A percentile compares a stretch with the other conserved stretches of the same genome.
Conservation (phyloP, 352 stramenopile species). For the Phytopythium sindhum region DNA sequence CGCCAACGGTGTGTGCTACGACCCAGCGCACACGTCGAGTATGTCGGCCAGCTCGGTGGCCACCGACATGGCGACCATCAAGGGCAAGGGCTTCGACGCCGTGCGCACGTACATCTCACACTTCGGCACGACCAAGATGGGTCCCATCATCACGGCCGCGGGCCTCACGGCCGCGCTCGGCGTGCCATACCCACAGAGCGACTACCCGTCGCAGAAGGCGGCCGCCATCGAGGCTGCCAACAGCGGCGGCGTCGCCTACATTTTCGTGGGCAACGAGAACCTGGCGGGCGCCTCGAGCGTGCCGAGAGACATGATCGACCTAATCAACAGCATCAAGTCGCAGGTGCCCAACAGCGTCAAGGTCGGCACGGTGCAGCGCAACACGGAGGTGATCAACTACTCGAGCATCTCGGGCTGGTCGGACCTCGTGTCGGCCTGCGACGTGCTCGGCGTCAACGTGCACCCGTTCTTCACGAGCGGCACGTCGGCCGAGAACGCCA, state of each 20-base stretch:
- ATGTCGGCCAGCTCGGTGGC: slow-evolving; percentile 33
- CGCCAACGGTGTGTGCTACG: slow-evolving; percentile 68
- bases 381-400: slow-evolving; percentile 49
- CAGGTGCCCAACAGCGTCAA: slow-evolving; percentile 36
- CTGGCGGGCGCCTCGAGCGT: slow-evolving; percentile 25
- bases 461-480: slow-evolving; percentile 57
- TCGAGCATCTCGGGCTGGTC: slow-evolving; percentile 27
- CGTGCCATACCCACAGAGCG: slow-evolving; percentile 43
- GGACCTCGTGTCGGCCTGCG: slow-evolving; percentile 34
- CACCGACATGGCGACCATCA: slow-evolving; percentile 48
- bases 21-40: slow-evolving; percentile 46
- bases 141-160: slow-evolving; percentile 38
- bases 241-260: slow-evolving; percentile 39
- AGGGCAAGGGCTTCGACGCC: slow-evolving; percentile 45
- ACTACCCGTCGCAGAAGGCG: slow-evolving; percentile 39
- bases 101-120: slow-evolving; percentile 71
- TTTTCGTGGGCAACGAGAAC: slow-evolving; percentile 78
- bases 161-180: slow-evolving; percentile 46
- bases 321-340: slow-evolving; percentile 50
- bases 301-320: slow-evolving; percentile 36
- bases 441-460: slow-evolving; percentile 54
- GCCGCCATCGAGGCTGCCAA: slow-evolving; percentile 40
- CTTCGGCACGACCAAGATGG: slow-evolving; percentile 51
- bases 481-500: slow-evolving; percentile 27
- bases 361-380: slow-evolving; percentile 67